Conservation (phyloP, 306 rosid genomes). For the Cicer pinnatifidum region DNA sequence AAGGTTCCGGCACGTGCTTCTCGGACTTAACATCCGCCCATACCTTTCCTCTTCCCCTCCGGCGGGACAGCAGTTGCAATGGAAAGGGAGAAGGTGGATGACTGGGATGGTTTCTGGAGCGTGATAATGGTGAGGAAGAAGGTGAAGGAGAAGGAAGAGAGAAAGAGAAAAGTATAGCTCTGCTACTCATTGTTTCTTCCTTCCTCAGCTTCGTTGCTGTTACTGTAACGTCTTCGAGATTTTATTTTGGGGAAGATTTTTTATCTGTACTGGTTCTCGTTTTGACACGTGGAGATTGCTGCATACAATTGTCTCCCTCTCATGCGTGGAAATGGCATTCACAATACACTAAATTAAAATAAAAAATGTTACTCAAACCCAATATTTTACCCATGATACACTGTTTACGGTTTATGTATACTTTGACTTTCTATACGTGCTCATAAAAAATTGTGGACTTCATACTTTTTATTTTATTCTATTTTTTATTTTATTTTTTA, state of each 20-base stretch:
- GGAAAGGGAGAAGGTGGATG: slow-evolving; percentile 24
- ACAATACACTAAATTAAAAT: no score
- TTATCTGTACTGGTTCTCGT: slow-evolving; percentile 55
- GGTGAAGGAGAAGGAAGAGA: slow-evolving; percentile 46
- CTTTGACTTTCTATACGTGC: no score
- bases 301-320: background rate
- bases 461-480: no score
- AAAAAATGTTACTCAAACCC: no score
- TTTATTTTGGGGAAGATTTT: slow-evolving; percentile 51
- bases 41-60: slow-evolving; percentile 52
- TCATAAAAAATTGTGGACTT: no score
- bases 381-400: no score
- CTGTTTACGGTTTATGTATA: no score
- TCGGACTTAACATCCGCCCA: slow-evolving; percentile 76
- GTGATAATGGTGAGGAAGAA: slow-evolving; percentile 38
- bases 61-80: slow-evolving; percentile 19
- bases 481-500: no score
- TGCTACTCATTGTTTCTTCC: slow-evolving; percentile 52
- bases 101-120: slow-evolving; percentile 35
- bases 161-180: slow-evolving; percentile 67
- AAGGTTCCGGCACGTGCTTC: slow-evolving; percentile 49
- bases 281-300: slow-evolving; percentile 60
- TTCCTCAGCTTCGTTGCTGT: background rate
- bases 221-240: slow-evolving; percentile 28
- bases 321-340: no score